A percentile compares a stretch with the other conserved stretches of the same genome.
Evolutionary conservation across 495 filamentous ascomycete species (phyloP).

Genomic region (Penicillium cataractarum): DNA sequence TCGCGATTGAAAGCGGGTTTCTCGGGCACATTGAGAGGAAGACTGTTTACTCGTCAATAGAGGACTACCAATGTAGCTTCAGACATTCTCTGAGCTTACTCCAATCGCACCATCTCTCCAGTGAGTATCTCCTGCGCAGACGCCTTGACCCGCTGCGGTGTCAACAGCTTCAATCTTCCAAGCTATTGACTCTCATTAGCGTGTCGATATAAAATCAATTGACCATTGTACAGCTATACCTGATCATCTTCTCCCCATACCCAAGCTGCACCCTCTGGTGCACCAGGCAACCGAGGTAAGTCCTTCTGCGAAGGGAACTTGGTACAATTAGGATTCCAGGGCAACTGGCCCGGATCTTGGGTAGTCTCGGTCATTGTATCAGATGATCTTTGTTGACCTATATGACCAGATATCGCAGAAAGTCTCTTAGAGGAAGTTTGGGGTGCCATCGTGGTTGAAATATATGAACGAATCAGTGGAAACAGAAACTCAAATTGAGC

Average conservation of each 20-base stretch:
- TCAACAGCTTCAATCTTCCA: slow-evolving; percentile 62
- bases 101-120: slow-evolving; percentile 55
- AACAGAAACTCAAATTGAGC: neutral
- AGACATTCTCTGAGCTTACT: slow-evolving; percentile 33
- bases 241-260: slow-evolving; percentile 66
- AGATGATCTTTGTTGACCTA: neutral
- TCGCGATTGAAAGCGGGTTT: slow-evolving; percentile 55
- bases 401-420: slow-evolving; percentile 16
- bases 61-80: neutral
- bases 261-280: slow-evolving; percentile 59
- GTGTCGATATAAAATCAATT: neutral
- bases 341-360: slow-evolving; percentile 41
- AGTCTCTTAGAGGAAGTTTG: slow-evolving; percentile 6
- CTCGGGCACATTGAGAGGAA: slow-evolving; percentile 57
- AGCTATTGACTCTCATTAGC: slow-evolving; percentile 29
- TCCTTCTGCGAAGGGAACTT: slow-evolving; percentile 57
- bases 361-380: slow-evolving; percentile 10
- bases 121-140: slow-evolving; percentile 54
- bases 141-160: slow-evolving; percentile 55
- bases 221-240: slow-evolving; percentile 26
- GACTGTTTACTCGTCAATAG: slow-evolving; percentile 31
- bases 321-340: slow-evolving; percentile 57
- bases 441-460: slow-evolving; percentile 17
- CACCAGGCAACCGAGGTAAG: slow-evolving; percentile 49
- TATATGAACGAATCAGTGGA: neutral